Evolutionary conservation across 1,284 basidiomycete species (phyloP), one percentile per base, ranked within the genome.

Genomic region (Boletellus deceptivus): DNA sequence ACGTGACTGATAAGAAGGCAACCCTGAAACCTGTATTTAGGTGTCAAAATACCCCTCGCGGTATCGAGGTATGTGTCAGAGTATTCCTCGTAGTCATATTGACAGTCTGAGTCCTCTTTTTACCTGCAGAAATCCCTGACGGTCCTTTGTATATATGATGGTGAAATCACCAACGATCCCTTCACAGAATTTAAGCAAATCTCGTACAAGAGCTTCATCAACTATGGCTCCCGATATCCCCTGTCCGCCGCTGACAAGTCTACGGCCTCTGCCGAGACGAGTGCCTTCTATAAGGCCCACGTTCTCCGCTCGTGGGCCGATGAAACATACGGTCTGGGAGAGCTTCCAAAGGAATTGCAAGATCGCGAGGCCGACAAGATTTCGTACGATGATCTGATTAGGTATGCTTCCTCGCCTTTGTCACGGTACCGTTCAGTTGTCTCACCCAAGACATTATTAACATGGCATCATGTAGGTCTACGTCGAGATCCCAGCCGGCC

Each of bases 11-110:
- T n/a, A 43, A 22, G 46, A 60, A 56, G 43, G 56, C 56, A 24
- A 46, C 48, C 33, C 41, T 60, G 14, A 45, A 46, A 11, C 47
- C 50, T 22, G 50, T 49, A 14, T 59, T 58, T 34, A 47, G 50
- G 31, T 41, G 53, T 24, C 34, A 34, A n/a, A 50, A 47, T 2
- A 50, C 43, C 29, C 43, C 27, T 16, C 35, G 36, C n/a, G 44
- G 22, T 18, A 9, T 49, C 6, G 20, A 41, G 39, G 50, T 57
- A 8, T 16, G 41, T 56, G n/a, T 34, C 24, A 25, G n/a, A 14
- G 7, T 25, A 10, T 37, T 27, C 36, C 35, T 22, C 13, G 9
- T 8, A 7, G 6, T 31, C n/a, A 14, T 11, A 5, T 38, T 29
- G 3, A 43, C n/a, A 2, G 16, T 31, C 17, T 27, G 13, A 24